These are phyloP conservation scores for Entomophthora muscae DNA, from an alignment of 371 early-diverging fungal species.

Conservation along the genomic window DNA sequence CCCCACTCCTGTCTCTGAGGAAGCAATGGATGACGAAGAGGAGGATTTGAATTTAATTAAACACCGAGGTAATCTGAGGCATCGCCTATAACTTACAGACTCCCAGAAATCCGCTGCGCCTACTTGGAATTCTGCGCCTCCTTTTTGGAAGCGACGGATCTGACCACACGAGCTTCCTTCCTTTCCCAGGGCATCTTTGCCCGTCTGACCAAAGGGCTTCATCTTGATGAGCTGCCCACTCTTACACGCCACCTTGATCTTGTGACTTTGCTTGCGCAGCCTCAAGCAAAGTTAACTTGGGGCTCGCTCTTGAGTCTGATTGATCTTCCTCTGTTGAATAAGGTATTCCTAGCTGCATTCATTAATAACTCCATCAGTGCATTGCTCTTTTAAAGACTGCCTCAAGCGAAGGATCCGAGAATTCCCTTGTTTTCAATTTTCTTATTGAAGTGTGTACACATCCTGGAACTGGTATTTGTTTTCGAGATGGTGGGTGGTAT, in stretches of 20 bases:
- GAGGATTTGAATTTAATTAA: background rate
- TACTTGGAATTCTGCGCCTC: background rate
- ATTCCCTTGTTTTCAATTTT: constrained; percentile 36
- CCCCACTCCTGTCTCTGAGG: background rate
- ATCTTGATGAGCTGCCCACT: background rate
- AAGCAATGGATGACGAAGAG: background rate
- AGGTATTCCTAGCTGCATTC: background rate
- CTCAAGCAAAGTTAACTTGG: background rate
- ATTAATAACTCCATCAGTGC: background rate
- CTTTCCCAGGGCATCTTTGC: background rate
- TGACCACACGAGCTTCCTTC: background rate
- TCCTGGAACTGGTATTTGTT: constrained; percentile 59
- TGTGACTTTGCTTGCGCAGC: background rate
- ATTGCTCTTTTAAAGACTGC: background rate
- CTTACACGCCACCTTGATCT: background rate
- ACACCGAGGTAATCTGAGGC: background rate
- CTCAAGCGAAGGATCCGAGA: background rate
- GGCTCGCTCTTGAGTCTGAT: background rate
- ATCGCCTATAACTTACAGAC: background rate
- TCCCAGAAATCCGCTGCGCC: background rate
- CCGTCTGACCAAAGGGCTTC: background rate
- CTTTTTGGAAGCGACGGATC: background rate
- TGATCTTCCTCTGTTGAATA: background rate
- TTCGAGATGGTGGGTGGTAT: constrained; percentile 57
- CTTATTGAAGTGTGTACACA: constrained; percentile 49